These are phyloP conservation scores for Rhodamnia argentea DNA, from an alignment of 345 rosid species.

Conservation along the genomic window DNA sequence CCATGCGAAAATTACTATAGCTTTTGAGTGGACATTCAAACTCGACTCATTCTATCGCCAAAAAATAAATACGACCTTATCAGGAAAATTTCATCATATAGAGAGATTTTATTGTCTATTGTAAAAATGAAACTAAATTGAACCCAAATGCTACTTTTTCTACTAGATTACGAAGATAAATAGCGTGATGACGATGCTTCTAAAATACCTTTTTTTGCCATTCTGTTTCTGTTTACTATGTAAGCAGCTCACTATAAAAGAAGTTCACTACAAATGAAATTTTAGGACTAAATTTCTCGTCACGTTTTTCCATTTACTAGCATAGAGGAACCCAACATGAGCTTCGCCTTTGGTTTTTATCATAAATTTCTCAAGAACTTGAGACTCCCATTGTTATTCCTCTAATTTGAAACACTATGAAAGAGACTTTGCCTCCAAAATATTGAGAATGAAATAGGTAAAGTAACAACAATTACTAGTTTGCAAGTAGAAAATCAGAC, in stretches of 20 bases:
- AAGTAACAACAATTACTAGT: no score
- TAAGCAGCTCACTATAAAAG: no score
- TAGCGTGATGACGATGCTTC: not conserved
- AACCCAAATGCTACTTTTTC: not conserved
- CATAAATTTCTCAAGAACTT: not conserved
- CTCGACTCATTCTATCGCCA: not conserved
- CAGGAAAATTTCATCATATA: not conserved
- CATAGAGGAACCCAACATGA: not conserved
- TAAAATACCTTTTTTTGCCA: not conserved
- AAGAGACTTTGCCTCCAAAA: no score
- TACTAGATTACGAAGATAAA: not conserved
- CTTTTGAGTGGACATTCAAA: not conserved
- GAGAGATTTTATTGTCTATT: not conserved
- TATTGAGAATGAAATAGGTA: no score
- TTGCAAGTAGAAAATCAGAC: no score
- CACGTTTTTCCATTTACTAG: no score
- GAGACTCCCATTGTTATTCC: no score
- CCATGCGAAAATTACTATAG: not conserved
- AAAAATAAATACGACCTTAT: no score
- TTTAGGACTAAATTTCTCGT: no score
- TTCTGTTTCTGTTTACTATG: not conserved
- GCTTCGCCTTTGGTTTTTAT: not conserved
- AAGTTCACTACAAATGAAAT: no score
- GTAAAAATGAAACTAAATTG: not conserved
- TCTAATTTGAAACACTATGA: no score